Conservation (phyloP, 768 basidiomycete genomes). For the Pilatotrama ljubarskyi region DNA sequence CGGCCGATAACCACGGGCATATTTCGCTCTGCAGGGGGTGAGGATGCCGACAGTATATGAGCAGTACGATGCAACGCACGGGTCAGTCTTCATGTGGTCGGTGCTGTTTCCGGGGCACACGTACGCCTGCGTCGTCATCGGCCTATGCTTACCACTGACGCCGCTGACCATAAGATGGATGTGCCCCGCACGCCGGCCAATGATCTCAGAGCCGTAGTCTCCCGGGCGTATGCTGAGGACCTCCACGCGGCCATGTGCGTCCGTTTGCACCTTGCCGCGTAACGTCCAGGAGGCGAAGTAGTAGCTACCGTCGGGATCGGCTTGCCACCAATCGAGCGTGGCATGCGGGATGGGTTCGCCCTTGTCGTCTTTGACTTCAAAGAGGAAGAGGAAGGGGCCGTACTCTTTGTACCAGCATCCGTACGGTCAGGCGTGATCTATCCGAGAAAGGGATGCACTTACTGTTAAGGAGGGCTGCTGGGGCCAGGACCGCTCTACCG, state of each 20-base stretch:
- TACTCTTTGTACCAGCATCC: conserved; percentile 8
- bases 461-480: conserved; percentile 19
- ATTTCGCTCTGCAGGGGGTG: conserved; percentile 16
- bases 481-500: conserved; percentile 28
- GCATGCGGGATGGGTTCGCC: conserved; percentile 27
- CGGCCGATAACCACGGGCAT: conserved; percentile 11
- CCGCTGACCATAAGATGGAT: conserved; percentile 23
- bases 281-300: conserved; percentile 23
- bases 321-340: conserved; percentile 29
- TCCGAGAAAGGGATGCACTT: background rate
- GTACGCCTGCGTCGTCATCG: conserved; percentile 28
- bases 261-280: conserved; percentile 26
- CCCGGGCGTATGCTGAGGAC: conserved; percentile 27
- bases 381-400: conserved; percentile 21
- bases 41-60: background rate
- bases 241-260: conserved; percentile 24
- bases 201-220: conserved; percentile 17
- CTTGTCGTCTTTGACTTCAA: conserved; percentile 22
- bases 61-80: too few species aligned
- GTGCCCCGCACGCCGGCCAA: conserved; percentile 22
- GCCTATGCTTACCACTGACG: conserved; percentile 2
- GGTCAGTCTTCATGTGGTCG: conserved; percentile 16
- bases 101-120: conserved; percentile 25
- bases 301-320: conserved; percentile 25
- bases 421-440: too few species aligned